These are phyloP conservation scores for Sedum album DNA, from an alignment of 164 flowering plant species.

Conservation along the genomic window DNA sequence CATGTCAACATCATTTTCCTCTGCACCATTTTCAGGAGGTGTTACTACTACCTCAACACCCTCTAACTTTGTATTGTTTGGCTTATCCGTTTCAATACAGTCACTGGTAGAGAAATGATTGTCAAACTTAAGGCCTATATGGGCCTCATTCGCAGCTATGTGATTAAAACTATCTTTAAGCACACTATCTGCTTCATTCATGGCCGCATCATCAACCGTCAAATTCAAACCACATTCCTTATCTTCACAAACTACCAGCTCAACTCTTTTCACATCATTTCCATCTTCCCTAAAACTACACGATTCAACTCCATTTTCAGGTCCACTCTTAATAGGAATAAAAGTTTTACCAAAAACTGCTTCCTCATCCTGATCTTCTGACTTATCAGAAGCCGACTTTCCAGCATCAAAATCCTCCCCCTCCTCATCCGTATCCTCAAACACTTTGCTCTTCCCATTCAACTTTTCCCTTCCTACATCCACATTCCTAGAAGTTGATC, in stretches of 20 bases:
- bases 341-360: constrained; percentile 20
- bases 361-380: constrained; percentile 15
- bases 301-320: constrained; percentile 17
- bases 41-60: constrained; percentile 18
- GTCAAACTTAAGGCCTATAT: background rate
- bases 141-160: constrained; percentile 18
- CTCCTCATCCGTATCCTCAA: constrained; percentile 27
- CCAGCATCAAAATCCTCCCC: constrained; percentile 11
- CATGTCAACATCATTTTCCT: constrained; percentile 17
- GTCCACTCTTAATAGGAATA: constrained; percentile 16
- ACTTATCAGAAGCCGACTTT: background rate
- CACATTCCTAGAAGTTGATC: constrained; percentile 39
- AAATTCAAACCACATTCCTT: constrained; percentile 13
- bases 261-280: constrained; percentile 11
- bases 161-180: constrained; percentile 8
- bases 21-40: constrained; percentile 12
- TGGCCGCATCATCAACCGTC: constrained; percentile 12
- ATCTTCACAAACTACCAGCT: constrained; percentile 12
- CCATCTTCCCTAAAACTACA: constrained; percentile 15
- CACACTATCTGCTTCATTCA: constrained; percentile 13
- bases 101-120: background rate
- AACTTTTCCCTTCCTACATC: constrained; percentile 14
- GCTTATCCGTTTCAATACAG: constrained; percentile 12
- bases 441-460: constrained; percentile 49
- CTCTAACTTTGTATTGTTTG: constrained; percentile 14